Percentiles rank a stretch among this genome's conserved stretches.
Evolutionary conservation across 805 yeast species (phyloP).

Genomic region (Jamesozyma gamospora): DNA sequence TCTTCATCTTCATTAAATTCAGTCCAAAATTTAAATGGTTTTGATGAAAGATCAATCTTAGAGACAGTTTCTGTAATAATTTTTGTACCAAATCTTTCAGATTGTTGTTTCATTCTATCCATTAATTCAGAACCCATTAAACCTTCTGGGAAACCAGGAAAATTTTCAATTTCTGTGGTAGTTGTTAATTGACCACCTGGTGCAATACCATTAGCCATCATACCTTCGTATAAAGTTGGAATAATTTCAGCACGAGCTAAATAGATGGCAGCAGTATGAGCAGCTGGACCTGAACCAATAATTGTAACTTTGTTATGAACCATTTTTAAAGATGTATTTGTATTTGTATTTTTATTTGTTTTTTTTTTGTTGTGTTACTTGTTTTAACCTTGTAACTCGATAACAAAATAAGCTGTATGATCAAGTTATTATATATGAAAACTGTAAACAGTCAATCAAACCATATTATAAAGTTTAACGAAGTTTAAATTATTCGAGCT

Average conservation of each 20-base stretch:
- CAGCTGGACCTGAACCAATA: constrained; percentile 98
- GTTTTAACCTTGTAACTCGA: too few species aligned
- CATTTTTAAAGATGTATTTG: constrained; percentile 34
- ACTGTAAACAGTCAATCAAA: too few species aligned
- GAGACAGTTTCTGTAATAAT: constrained; percentile 92
- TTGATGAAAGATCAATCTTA: constrained; percentile 76
- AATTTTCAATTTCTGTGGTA: constrained; percentile 96
- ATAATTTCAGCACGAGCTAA: constrained; percentile 92
- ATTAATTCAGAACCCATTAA: constrained; percentile 78
- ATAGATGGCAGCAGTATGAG: constrained; percentile 98
- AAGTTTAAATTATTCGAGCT: too few species aligned
- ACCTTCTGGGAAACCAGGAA: constrained; percentile 97
- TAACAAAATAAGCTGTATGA: too few species aligned
- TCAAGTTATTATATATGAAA: too few species aligned
- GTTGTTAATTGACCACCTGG: constrained; percentile 99
- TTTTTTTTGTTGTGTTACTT: not conserved
- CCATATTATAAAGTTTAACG: too few species aligned
- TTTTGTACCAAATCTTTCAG: constrained; percentile 80
- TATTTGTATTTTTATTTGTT: not conserved
- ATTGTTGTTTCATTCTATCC: constrained; percentile 90
- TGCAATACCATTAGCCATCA: constrained; percentile 93
- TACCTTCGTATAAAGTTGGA: constrained; percentile 90
- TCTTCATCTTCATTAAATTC: constrained; percentile 89
- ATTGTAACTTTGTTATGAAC: constrained; percentile 78
- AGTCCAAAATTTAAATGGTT: constrained; percentile 95